These are phyloP conservation scores for Umbelopsis sp. DNA, from an alignment of 371 early-diverging fungal genomes.

Conservation along the genomic window DNA sequence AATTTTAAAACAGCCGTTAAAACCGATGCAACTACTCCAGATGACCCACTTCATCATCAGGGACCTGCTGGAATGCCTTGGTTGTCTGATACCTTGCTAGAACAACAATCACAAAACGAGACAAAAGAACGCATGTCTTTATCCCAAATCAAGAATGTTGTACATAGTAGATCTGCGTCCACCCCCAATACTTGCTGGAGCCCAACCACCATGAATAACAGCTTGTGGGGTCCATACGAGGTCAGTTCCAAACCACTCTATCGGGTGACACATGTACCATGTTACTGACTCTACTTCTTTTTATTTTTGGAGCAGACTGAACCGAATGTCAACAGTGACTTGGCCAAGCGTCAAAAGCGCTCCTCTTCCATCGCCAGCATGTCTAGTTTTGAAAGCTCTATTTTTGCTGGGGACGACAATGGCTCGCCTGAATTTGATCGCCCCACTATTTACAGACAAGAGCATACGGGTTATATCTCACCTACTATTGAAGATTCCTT, in stretches of 20 bases:
- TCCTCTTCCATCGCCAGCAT: slow-evolving; percentile 12
- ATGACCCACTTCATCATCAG: too few species aligned
- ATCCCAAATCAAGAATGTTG: slow-evolving; percentile 16
- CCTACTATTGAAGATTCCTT: neutral
- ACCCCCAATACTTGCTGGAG: slow-evolving; percentile 7
- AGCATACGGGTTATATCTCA: neutral
- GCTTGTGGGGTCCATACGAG: slow-evolving; percentile 1
- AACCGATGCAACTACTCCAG: too few species aligned
- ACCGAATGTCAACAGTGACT: neutral
- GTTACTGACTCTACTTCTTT: neutral
- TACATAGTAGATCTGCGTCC: slow-evolving; percentile 13
- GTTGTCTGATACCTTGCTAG: too few species aligned
- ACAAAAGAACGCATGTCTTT: neutral
- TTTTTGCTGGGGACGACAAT: slow-evolving; percentile 4
- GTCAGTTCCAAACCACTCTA: neutral
- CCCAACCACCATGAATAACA: neutral
- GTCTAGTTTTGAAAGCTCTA: slow-evolving; percentile 7
- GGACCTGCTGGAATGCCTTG: too few species aligned
- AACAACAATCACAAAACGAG: neutral
- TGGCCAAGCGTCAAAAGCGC: neutral
- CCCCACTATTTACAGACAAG: neutral
- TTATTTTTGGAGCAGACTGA: neutral
- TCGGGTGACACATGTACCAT: too few species aligned
- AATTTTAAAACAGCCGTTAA: neutral
- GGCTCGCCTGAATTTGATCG: neutral